phyloP scores from a whole-genome alignment of 108 stramenopile genomes.

The Conticribra guillardii region DNA sequence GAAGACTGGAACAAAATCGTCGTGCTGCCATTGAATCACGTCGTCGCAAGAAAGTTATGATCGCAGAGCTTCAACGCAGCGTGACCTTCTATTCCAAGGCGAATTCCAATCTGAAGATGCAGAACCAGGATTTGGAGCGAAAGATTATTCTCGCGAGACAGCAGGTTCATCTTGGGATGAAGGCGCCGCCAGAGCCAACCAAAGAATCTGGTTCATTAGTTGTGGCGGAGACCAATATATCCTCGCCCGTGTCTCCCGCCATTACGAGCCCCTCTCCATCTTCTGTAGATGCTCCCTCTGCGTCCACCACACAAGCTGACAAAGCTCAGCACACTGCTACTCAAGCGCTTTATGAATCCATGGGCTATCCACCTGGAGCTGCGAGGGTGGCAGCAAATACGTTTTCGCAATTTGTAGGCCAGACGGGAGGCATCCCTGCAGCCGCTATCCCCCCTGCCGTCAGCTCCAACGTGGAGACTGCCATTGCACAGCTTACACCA shows the following conservation, averaged over 20 bases:
- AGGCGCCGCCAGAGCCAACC: background rate
- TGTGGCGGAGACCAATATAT: background rate
- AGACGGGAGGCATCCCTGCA: conserved; percentile 4
- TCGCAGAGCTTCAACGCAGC: conserved; percentile 30
- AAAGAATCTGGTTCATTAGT: background rate
- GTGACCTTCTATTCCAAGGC: conserved; percentile 40
- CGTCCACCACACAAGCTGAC: background rate
- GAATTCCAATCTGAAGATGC: conserved; percentile 28
- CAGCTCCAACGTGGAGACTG: background rate
- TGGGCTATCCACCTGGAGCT: conserved; percentile 9
- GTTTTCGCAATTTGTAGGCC: conserved; percentile 10
- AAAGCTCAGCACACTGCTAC: conserved; percentile 21
- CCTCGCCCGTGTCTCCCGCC: background rate
- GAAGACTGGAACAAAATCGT: conserved; percentile 45
- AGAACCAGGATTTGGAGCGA: conserved; percentile 33
- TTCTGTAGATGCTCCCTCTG: background rate
- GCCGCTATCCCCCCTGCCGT: background rate
- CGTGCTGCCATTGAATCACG: conserved; percentile 40
- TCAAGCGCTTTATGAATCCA: conserved; percentile 8
- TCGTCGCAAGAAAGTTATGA: conserved; percentile 45
- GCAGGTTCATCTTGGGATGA: conserved; percentile 11
- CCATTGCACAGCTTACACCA: background rate
- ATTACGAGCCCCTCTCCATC: background rate
- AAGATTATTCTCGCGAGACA: conserved; percentile 34
- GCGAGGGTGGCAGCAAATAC: conserved; percentile 7